phyloP scores from a whole-genome alignment of 257 asterid species.

The Lycium barbarum region DNA sequence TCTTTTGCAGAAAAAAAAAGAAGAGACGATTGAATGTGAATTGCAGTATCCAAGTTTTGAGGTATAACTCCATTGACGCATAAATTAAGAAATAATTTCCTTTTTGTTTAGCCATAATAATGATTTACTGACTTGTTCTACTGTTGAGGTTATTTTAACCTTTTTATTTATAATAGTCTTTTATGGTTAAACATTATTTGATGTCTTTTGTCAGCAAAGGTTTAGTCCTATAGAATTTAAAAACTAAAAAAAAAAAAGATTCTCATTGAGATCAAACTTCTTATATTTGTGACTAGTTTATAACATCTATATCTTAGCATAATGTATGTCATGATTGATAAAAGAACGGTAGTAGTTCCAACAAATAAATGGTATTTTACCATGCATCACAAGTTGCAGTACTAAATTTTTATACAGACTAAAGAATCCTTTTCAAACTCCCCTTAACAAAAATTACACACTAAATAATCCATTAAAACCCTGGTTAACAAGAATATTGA shows the following conservation, averaged over 20 bases:
- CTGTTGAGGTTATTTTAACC: background rate
- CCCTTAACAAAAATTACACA: background rate
- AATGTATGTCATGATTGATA: too few species aligned
- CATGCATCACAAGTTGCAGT: too few species aligned
- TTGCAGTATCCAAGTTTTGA: conserved; percentile 82
- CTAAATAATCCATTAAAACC: background rate
- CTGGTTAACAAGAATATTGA: too few species aligned
- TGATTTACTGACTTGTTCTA: background rate
- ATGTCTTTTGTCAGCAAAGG: background rate
- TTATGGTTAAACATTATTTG: background rate
- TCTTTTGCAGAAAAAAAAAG: conserved; percentile 67
- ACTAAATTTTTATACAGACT: background rate
- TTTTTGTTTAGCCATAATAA: conserved; percentile 4
- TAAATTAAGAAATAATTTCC: background rate
- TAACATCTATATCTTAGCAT: too few species aligned
- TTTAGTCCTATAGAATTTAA: too few species aligned
- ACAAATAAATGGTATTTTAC: too few species aligned
- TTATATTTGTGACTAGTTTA: too few species aligned
- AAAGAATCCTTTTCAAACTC: background rate
- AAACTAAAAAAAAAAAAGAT: too few species aligned
- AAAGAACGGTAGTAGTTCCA: too few species aligned
- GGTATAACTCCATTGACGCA: conserved; percentile 52
- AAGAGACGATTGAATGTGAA: conserved; percentile 64
- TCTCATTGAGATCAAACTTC: too few species aligned
- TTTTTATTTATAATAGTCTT: background rate